Percentiles rank a stretch among this genome's conserved stretches.
Evolutionary conservation across 2,329 filamentous ascomycete genomes (phyloP).

Genomic region (Ceratocystis cacaofunesta): DNA sequence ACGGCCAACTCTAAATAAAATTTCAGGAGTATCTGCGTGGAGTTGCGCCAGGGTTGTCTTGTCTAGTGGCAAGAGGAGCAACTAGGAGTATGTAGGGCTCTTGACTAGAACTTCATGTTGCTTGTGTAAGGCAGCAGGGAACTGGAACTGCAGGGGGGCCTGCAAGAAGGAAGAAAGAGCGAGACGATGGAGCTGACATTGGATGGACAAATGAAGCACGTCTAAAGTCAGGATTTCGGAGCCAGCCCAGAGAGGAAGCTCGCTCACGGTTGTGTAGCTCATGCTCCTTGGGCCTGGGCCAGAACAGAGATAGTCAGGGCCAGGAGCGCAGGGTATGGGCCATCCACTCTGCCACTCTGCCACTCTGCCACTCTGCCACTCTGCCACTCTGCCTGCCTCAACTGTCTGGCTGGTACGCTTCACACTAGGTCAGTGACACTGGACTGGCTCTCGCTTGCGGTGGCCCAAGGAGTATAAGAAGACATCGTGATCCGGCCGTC

Average conservation of each 20-base stretch:
- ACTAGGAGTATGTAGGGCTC: background rate
- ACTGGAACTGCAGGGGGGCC: background rate
- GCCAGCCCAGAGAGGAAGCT: background rate
- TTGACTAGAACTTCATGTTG: background rate
- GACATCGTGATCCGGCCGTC: background rate
- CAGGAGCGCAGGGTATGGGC: background rate
- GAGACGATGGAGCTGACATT: background rate
- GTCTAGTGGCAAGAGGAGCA: background rate
- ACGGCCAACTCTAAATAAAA: background rate
- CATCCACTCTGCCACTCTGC: too few species aligned
- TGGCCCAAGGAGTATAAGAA: slow-evolving; percentile 3
- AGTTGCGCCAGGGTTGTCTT: background rate
- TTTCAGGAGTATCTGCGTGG: background rate
- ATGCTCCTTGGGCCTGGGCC: background rate
- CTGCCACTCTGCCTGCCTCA: too few species aligned
- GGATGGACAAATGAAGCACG: background rate
- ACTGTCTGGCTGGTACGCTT: background rate
- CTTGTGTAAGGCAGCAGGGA: background rate
- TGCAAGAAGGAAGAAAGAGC: background rate
- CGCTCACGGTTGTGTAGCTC: background rate
- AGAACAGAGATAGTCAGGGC: background rate
- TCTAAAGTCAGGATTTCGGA: background rate
- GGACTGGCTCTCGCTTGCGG: background rate
- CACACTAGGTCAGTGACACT: background rate
- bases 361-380: too few species aligned